Base-by-base conservation (phyloP, 257 asterid genomes). In the Salvia splendens region DNA sequence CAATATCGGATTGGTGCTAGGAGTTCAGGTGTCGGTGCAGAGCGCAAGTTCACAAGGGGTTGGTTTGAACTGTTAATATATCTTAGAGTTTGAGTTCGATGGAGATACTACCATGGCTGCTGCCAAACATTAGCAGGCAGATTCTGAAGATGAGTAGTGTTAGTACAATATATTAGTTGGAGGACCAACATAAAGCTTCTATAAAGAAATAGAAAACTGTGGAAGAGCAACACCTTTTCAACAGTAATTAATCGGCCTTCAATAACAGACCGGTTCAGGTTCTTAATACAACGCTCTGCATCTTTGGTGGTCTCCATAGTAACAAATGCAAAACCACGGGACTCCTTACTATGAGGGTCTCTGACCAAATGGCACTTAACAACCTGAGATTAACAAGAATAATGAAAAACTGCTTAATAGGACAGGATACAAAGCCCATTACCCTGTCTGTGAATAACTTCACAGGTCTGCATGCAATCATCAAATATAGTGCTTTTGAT, bases 31-130 rank as follows among this genome's bases (percentile, higher is more conserved):
- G 55, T 54, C 72, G 46, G 46, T 54, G 72, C 53, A 67, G 53
- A 67, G 64, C 72, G 33, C 64, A 54, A 53, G 72, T 24, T 24
- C 30, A 24, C 30, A 24, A 24, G 30, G 30, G 30, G 30, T 24
- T 24, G 30, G 30, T 54, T 67, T 41, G 52, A 61, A 61, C 52
- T 41, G 67, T 61, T 61, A 41, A 61, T 61, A 61, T 20, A 61
- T 47, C 67, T 61, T 67, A 67, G 64, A 8, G 72, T 67, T 53
- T 48, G 84, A 64, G 71, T 73, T 82, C 79, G 81, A 73, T 77
- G 79, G 73, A 79, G 72, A 67, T 42, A 77, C 81, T 64, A 79
- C 61, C 81, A 77, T 47, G 79, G 81, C 87, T 73, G 83, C 88
- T 75, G 79, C 84, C 85, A 83, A 71, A 54, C 72, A 56, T 64